phyloP scores from a whole-genome alignment of 2,329 filamentous ascomycete species.

The Penicillium sp. region DNA sequence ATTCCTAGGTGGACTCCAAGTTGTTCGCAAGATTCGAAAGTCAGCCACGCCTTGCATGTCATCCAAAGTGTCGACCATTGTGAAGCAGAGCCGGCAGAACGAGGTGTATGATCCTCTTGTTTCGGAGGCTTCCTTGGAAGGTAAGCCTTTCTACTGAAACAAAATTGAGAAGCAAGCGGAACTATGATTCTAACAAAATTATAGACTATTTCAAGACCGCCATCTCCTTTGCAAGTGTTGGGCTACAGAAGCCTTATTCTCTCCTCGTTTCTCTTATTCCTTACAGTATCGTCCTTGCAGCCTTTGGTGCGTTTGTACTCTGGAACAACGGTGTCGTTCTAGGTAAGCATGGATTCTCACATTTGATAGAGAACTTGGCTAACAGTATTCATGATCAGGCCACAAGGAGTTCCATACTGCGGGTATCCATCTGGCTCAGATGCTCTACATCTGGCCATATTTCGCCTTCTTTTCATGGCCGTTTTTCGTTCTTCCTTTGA shows the following conservation, averaged over 20 bases:
- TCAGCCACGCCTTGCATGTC: constrained; percentile 29
- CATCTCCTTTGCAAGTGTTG: constrained; percentile 64
- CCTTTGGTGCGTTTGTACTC: constrained; percentile 72
- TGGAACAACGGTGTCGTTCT: constrained; percentile 94
- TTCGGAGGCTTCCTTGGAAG: constrained; percentile 49
- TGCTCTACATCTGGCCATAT: constrained; percentile 94
- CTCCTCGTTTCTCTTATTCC: constrained; percentile 47
- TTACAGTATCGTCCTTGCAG: constrained; percentile 60
- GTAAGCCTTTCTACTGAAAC: constrained; percentile 33
- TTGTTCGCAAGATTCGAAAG: constrained; percentile 37
- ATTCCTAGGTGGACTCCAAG: constrained; percentile 48
- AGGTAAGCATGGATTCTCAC: no score
- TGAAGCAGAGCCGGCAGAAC: constrained; percentile 34
- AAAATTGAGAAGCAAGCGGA: not conserved
- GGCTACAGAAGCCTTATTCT: constrained; percentile 44
- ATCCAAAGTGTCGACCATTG: constrained; percentile 30
- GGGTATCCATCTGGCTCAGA: constrained; percentile 82
- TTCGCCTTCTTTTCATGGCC: constrained; percentile 87
- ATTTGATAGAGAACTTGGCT: no score
- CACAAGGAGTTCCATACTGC: constrained; percentile 94
- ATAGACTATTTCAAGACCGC: constrained; percentile 52
- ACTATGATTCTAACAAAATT: constrained; percentile 24
- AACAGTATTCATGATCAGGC: constrained; percentile 49
- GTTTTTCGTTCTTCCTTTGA: constrained; percentile 61
- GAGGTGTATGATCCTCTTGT: constrained; percentile 53